phyloP scores from a whole-genome alignment of 164 flowering plant species.

The Stephania yunnanensis region DNA sequence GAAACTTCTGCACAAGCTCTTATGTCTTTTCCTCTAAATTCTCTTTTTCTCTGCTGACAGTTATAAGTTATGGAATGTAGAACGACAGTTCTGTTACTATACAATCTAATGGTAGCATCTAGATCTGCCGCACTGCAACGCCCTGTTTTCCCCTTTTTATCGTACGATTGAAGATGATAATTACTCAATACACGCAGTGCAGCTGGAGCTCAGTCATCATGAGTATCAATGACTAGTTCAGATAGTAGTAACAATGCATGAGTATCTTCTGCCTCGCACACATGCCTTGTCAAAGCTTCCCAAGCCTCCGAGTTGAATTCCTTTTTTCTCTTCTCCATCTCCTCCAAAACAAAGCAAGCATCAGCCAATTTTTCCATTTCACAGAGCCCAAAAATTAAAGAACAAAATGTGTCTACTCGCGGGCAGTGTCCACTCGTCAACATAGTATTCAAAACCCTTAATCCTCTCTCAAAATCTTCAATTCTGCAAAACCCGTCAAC shows the following conservation, averaged over 20 bases:
- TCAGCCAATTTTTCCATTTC: constrained; percentile 43
- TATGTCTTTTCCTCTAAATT: background rate
- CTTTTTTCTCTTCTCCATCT: constrained; percentile 67
- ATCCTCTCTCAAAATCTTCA: constrained; percentile 52
- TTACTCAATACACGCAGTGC: background rate
- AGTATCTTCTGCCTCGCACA: constrained; percentile 20
- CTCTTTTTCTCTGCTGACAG: background rate
- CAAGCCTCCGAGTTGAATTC: constrained; percentile 38
- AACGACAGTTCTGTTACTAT: background rate
- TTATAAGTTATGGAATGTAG: background rate
- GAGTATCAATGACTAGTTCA: constrained; percentile 7
- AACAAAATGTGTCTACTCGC: constrained; percentile 43
- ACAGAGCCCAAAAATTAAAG: constrained; percentile 51
- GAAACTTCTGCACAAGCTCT: background rate
- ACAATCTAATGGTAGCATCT: background rate
- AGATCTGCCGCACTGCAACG: background rate
- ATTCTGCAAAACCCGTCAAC: constrained; percentile 72
- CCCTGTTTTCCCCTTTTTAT: background rate
- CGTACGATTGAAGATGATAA: background rate
- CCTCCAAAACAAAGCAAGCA: constrained; percentile 70
- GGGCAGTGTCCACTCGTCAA: constrained; percentile 52
- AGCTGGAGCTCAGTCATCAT: background rate
- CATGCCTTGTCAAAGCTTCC: constrained; percentile 38
- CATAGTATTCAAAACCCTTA: constrained; percentile 68
- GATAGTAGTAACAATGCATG: background rate